A percentile compares a stretch with the other conserved stretches of the same genome.
phyloP scores from a whole-genome alignment of 2,329 filamentous ascomycete genomes.

The Corniculantispora saksenae region DNA sequence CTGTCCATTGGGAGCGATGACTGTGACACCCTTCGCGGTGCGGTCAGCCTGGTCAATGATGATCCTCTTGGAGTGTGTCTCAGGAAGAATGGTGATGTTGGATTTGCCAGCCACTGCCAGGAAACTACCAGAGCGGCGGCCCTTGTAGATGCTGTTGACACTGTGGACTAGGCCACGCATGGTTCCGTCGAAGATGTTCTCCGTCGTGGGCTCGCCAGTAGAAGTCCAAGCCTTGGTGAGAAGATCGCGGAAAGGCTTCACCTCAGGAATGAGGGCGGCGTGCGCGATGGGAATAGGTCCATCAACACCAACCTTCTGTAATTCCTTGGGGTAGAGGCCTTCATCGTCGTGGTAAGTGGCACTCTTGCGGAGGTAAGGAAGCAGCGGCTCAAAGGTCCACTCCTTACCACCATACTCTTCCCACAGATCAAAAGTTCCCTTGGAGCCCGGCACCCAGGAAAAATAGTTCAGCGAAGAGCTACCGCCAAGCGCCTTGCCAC shows the following conservation, averaged over 20 bases:
- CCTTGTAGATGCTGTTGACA: conserved; percentile 58
- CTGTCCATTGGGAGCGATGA: neutral
- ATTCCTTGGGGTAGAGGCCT: conserved; percentile 43
- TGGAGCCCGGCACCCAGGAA: conserved; percentile 62
- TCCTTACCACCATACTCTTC: conserved; percentile 71
- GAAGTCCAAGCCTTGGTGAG: conserved; percentile 54
- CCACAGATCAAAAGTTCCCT: conserved; percentile 65
- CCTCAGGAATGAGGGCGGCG: conserved; percentile 53
- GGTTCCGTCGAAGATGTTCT: conserved; percentile 57
- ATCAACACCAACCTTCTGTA: conserved; percentile 51
- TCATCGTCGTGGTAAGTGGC: conserved; percentile 59
- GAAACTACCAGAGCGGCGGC: conserved; percentile 53
- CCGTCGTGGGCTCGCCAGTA: conserved; percentile 50
- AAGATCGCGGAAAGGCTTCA: conserved; percentile 51
- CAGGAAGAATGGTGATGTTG: conserved; percentile 54
- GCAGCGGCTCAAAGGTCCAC: conserved; percentile 58
- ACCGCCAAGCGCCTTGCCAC: conserved; percentile 60
- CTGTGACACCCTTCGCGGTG: conserved; percentile 17
- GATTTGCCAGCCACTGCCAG: conserved; percentile 53
- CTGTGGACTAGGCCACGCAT: conserved; percentile 56
- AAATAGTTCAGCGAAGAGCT: conserved; percentile 63
- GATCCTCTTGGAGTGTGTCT: conserved; percentile 52
- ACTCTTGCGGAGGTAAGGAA: conserved; percentile 56
- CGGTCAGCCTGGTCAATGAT: conserved; percentile 48
- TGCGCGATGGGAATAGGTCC: conserved; percentile 58